Evolutionary conservation across 164 flowering plant genomes (phyloP).

Genomic region (Dillenia suffruticosa): DNA sequence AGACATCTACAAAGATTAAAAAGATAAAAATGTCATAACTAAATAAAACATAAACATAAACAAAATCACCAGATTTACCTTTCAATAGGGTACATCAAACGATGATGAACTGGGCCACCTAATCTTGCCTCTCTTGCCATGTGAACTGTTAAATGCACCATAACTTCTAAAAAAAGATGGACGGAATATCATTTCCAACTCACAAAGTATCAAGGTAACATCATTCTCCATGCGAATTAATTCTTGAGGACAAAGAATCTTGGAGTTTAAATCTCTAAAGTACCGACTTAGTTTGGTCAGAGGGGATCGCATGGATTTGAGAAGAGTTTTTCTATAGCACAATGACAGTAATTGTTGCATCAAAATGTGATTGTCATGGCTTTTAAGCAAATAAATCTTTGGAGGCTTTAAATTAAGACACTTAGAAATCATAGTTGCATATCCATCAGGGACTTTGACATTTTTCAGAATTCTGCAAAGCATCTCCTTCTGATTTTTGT

Average conservation of each 20-base stretch:
- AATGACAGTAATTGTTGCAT: slow-evolving; percentile 17
- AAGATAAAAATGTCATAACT: no score
- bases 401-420: slow-evolving; percentile 11
- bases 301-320: neutral
- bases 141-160: slow-evolving; percentile 19
- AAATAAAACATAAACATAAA: no score
- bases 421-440: slow-evolving; percentile 15
- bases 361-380: slow-evolving; percentile 22
- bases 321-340: neutral
- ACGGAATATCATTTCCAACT: slow-evolving; percentile 19
- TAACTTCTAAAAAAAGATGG: slow-evolving; percentile 16
- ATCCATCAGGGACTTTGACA: slow-evolving; percentile 18
- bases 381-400: slow-evolving; percentile 13
- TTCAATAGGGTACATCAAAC: slow-evolving; percentile 31
- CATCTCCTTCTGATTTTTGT: neutral
- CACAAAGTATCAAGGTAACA: slow-evolving; percentile 2
- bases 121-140: slow-evolving; percentile 8
- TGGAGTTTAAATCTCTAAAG: slow-evolving; percentile 10
- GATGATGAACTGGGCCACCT: slow-evolving; percentile 13
- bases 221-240: neutral
- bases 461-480: slow-evolving; percentile 3
- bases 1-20: no score
- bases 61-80: neutral
- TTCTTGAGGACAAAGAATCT: neutral
- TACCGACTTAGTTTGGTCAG: slow-evolving; percentile 7